These are phyloP conservation scores for Dryadomyces sulphureus DNA, from an alignment of 2,329 filamentous ascomycete species.

Conservation along the genomic window DNA sequence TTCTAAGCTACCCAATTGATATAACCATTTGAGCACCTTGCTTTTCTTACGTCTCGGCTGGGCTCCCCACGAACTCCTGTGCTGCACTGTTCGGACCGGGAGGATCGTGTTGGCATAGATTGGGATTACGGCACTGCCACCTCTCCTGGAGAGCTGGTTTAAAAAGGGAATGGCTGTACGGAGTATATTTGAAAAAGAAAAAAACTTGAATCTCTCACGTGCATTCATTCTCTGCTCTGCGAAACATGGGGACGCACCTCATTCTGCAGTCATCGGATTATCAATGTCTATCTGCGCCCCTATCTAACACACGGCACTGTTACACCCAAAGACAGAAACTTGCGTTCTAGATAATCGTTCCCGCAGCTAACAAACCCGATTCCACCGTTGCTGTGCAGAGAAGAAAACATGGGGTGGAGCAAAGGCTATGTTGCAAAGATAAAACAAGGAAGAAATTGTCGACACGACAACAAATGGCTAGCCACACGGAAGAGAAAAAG, in stretches of 20 bases:
- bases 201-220: constrained; percentile 4
- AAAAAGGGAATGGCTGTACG: neutral
- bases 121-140: no score
- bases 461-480: neutral
- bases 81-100: no score
- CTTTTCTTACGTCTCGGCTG: no score
- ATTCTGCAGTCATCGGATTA: neutral
- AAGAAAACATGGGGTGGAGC: neutral
- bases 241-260: neutral
- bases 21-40: neutral
- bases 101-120: no score
- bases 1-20: no score
- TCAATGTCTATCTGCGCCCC: neutral
- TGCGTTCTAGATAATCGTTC: neutral
- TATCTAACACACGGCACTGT: neutral
- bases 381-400: neutral
- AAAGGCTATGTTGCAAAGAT: neutral
- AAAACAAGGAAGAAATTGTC: neutral
- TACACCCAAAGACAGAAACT: constrained; percentile 1
- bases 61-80: no score
- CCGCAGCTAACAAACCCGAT: neutral
- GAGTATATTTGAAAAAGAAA: constrained; percentile 3
- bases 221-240: neutral
- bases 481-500: neutral
- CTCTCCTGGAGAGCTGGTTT: neutral